phyloP scores from a whole-genome alignment of 2,329 filamentous ascomycete species.

The Aspergillus sp. region DNA sequence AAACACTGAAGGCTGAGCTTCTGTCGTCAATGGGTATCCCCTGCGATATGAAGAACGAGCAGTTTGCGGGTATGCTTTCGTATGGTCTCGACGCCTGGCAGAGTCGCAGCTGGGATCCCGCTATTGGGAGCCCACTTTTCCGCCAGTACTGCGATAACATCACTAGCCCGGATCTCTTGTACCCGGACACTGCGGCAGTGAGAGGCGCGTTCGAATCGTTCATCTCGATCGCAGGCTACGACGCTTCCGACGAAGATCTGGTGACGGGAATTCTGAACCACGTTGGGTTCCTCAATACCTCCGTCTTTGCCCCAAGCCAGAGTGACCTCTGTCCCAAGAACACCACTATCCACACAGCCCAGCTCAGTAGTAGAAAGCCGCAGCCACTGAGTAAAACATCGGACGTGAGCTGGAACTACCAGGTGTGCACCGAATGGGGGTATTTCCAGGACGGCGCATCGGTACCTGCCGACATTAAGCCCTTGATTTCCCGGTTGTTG shows the following conservation, averaged over 20 bases:
- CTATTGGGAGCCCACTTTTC: slow-evolving; percentile 48
- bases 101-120: slow-evolving; percentile 59
- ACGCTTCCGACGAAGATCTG: slow-evolving; percentile 38
- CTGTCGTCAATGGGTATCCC: slow-evolving; percentile 54
- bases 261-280: slow-evolving; percentile 56
- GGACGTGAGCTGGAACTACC: slow-evolving; percentile 58
- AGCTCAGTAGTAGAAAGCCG: neutral
- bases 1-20: slow-evolving; percentile 42
- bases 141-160: slow-evolving; percentile 57
- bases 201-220: slow-evolving; percentile 30
- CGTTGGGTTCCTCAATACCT: slow-evolving; percentile 54
- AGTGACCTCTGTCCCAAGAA: neutral
- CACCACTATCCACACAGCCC: neutral
- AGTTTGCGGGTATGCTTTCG: slow-evolving; percentile 31
- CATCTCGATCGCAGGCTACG: slow-evolving; percentile 12
- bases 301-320: slow-evolving; percentile 31
- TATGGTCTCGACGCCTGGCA: slow-evolving; percentile 54
- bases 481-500: slow-evolving; percentile 69
- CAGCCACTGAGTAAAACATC: slow-evolving; percentile 8
- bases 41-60: slow-evolving; percentile 8
- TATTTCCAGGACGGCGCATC: slow-evolving; percentile 72
- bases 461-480: slow-evolving; percentile 61
- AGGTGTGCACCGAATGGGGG: slow-evolving; percentile 66
- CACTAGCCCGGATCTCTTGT: slow-evolving; percentile 45
- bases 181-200: slow-evolving; percentile 25